A percentile compares a stretch with the other conserved stretches of the same genome.
phyloP scores from a whole-genome alignment of 257 asterid species.

The Solanum chiquidenum region DNA sequence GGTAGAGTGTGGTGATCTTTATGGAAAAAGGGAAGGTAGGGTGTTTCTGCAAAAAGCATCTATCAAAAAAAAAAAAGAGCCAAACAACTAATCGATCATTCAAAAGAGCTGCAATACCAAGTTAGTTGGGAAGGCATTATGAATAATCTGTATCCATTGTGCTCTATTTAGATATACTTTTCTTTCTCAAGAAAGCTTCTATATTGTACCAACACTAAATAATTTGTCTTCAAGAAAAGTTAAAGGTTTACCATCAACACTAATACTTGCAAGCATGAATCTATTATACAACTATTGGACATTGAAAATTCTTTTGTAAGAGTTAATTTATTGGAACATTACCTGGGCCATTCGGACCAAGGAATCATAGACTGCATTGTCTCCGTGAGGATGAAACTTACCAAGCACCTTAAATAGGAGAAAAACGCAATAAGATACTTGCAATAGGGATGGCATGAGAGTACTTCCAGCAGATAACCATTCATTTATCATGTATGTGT shows the following conservation, averaged over 20 bases:
- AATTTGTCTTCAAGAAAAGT: background rate
- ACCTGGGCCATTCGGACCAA: slow-evolving; percentile 99
- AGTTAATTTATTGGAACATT: background rate
- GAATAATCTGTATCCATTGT: background rate
- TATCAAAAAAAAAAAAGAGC: background rate
- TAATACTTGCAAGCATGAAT: background rate
- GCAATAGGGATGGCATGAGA: background rate
- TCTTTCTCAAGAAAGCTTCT: background rate
- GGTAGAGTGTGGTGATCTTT: background rate
- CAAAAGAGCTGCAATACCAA: background rate
- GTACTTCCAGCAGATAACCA: background rate
- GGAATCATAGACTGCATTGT: slow-evolving; percentile 89
- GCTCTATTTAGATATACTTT: background rate
- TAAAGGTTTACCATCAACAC: background rate
- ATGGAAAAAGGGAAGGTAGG: background rate
- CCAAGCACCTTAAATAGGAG: slow-evolving; percentile 67
- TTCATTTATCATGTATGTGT: background rate
- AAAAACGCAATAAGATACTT: background rate
- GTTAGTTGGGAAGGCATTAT: background rate
- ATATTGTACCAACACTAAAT: background rate
- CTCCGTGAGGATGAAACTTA: slow-evolving; percentile 96
- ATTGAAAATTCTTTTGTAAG: background rate
- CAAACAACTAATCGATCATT: background rate
- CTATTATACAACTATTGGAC: background rate
- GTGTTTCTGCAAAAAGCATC: background rate